Evolutionary conservation across 495 filamentous ascomycete genomes (phyloP), one percentile per base, ranked within the genome.

Genomic region (Podospora pseudopauciseta): DNA sequence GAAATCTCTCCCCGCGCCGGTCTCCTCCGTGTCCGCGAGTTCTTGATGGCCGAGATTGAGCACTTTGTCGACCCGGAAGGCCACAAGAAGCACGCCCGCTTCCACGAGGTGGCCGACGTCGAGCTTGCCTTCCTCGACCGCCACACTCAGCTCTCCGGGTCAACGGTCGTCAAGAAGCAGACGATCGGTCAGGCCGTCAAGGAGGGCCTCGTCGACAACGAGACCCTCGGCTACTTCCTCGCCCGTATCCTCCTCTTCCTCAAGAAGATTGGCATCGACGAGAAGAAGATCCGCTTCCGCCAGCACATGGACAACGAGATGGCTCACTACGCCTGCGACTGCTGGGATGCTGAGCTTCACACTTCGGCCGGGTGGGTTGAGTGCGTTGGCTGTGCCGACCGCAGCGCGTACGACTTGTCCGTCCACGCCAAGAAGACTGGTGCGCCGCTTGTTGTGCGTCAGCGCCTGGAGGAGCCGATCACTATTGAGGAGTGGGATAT

Each of bases 141-240:
- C 60, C 76, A 91, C 23, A 87, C 89, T 1, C 91, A 94, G 80
- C 83, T 90, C 49, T 86, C 85, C 63, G 91, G 91, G 61, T 83
- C 86, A 74, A 92, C 90, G 18, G 76, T 86, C 55, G 80, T 84
- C 19, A 83, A 82, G 72, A 82, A 77, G 66, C 83, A 88, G 76
- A 81, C 86, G 20, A 88, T 93, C 67, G 89, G 90, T 68, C 80
- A 92, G 74, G 91, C 91, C 30, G 91, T 94, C 30, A 81, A 86
- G 76, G 81, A 80, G 23, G 83, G 85, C 9, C 73, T 91, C 19
- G 89, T 94, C 11, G 90, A 94, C 76, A 94, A 92, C 78, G 91
- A 94, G 81, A 93, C 91, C 1, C 84, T 94, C n/a, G 91, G 91
- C 60, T 94, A 94, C 81, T 94, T 94, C 82, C 82, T 94, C 44